Base-by-base conservation (phyloP, 768 basidiomycete species). In the Clathrus columnatus region DNA sequence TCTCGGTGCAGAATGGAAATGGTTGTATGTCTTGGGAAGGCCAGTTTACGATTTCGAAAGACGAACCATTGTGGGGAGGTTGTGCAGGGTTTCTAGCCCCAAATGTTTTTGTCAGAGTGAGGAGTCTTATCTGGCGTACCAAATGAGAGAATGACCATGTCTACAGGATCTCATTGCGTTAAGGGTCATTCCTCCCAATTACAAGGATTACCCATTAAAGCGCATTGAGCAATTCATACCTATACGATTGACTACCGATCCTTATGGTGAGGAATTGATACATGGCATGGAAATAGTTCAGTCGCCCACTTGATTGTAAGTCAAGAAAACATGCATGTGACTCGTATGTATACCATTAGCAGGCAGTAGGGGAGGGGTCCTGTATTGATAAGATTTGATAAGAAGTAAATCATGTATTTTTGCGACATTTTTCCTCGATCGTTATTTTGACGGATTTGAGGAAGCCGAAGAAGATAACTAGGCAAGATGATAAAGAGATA, bases 101-200 rank as follows among this genome's bases (percentile, higher is more conserved):
- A 23, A 85, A 84, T 10, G 71, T 89, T 28, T 75, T 71, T 10
- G 78, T 87, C 36, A 80, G 79, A 73, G 85, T 85, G 64, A 36
- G 72, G 36, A 36, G 8, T 23, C 21, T 14, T 23, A 43, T 16
- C n/a, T n/a, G 24, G n/a, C 23, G 23, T 26, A 46, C 16, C 44
- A 4, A 14, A n/a, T 46, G n/a, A 36, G 20, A 17, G 52, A 54
- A 11, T 44, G 26, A 20, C 16, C 11, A 27, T 54, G n/a, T 21
- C 30, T 49, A 21, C 54, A 87, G 85, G 86, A 88, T 61, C 84
- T 73, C 64, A 67, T 88, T 50, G 70, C 87, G 17, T 67, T 88
- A 18, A 76, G 80, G 1, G 71, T 85, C 65, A 72, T 69, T 0
- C 83, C 87, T 2, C 72, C 75, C 8, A 81, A 87, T 54, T 72